Percentiles rank a stretch among this genome's conserved stretches.
phyloP scores from a whole-genome alignment of 192 early-diverging fungal species.

The Rhizoclosmatium sp. region DNA sequence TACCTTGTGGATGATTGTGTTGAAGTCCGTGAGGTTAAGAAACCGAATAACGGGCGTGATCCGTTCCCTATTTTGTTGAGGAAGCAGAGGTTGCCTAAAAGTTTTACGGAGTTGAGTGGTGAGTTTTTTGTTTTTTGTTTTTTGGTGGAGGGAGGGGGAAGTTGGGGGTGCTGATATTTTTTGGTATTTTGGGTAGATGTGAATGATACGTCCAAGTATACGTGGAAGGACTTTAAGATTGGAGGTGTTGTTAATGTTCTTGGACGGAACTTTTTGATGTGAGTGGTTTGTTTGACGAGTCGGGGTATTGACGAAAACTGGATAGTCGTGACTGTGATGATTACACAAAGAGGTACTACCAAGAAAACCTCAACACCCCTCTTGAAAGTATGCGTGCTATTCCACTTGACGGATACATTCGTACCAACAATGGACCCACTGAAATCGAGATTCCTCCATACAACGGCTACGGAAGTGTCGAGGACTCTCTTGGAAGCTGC shows the following conservation, averaged over 20 bases:
- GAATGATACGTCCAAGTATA: constrained; percentile 60
- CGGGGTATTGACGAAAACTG: background rate
- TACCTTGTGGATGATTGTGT: constrained; percentile 73
- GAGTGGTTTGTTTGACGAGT: constrained; percentile 22
- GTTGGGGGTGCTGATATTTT: constrained; percentile 2
- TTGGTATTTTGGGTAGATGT: constrained; percentile 46
- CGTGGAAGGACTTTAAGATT: constrained; percentile 67
- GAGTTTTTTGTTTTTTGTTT: constrained; percentile 11
- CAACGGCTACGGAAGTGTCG: constrained; percentile 70
- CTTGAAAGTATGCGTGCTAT: constrained; percentile 26
- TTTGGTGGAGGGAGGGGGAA: constrained; percentile 43
- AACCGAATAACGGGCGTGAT: constrained; percentile 68
- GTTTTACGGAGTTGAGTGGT: constrained; percentile 60
- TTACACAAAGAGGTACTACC: constrained; percentile 64
- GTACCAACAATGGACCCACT: background rate
- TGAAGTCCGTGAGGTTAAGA: constrained; percentile 69
- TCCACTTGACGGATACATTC: constrained; percentile 30
- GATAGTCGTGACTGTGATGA: constrained; percentile 70
- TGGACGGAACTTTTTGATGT: constrained; percentile 67
- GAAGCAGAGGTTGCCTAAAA: constrained; percentile 65
- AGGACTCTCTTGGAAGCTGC: constrained; percentile 66
- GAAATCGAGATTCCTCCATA: constrained; percentile 61
- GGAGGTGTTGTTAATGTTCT: constrained; percentile 66
- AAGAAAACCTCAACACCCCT: constrained; percentile 43
- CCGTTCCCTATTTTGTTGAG: constrained; percentile 67